Base-by-base conservation (phyloP, 192 early-diverging fungal genomes). In the Coemansia sp. region DNA sequence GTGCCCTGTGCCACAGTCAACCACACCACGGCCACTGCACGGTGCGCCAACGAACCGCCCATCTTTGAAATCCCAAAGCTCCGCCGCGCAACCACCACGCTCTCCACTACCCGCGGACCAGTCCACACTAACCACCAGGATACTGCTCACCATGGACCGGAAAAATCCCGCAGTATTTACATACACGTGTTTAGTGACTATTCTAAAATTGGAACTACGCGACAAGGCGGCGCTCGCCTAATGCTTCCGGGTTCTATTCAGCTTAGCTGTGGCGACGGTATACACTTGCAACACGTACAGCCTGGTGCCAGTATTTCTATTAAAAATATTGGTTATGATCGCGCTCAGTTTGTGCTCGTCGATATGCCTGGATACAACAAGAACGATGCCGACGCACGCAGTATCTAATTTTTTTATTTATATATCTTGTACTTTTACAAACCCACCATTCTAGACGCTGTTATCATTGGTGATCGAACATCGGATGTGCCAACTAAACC, bases 271-370 rank as follows among this genome's bases (percentile, higher is more conserved):
- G 80, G 80, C n/a, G 72, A 77, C 31, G 72, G 69, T 6, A 72
- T 75, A 48, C 69, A 77, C 31, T 53, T 83, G 59, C 64, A 72
- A 25, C 12, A 69, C 8, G 72, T 83, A 10, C 51, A 23, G 0
- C 80, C 75, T 0, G 75, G 58, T 14, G 64, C 69, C 11, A 64
- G 69, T 5, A 76, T 83, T 1, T 62, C 50, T 10, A 72, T 83
- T 59, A 74, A 77, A 14, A 83, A 64, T 36, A 66, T 59, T 5
- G 80, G 80, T 14, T 77, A 67, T 53, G 80, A 83, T 64, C 75
- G 75, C 7, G 80, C 80, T 2, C 75, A 83, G 80, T 83, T 83
- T 27, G 19, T 83, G 0, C 57, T 83, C 4, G 64, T 83, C 12
- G 80, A 83, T 67, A 77, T 83, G 80, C 80, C 80, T 31, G 66